Base-by-base conservation (phyloP, 306 rosid species). In the Cotoneaster glaucophyllus region DNA sequence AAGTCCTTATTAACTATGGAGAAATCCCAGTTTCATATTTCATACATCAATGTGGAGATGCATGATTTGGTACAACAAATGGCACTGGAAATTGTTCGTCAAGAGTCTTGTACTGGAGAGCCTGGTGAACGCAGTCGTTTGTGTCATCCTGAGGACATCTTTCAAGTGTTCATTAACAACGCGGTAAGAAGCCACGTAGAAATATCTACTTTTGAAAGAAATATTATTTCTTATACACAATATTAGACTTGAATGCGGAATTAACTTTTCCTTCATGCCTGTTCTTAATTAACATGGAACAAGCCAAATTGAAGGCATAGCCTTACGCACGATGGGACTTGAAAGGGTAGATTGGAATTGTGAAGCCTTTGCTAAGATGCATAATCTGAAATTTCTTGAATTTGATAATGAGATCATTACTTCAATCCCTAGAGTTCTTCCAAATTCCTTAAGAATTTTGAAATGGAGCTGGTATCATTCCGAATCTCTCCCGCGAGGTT, bases 1-100 rank as follows among this genome's bases (percentile, higher is more conserved):
- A 32, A 32, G 37, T 32, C 37, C 34, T 31, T 31, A 31, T 31
- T 31, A 31, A 31, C 34, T 31, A 32, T 32, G 37, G 37, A 32
- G 37, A 32, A 32, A 32, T 32, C 37, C 37, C 37, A 32, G 37
- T 32, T 32, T 32, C 37, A 32, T 32, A 32, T 32, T 32, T 32
- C 37, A 32, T 32, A 32, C 37, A 32, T 32, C 37, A 32, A 32
- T 32, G 37, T 32, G 37, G 37, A 5, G 37, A 5, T 86, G 85
- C 88, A 87, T 75, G 71, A 77, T 82, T 74, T 84, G 77, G 54
- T 87, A 31, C 78, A 81, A 64, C 65, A 76, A 41, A 70, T 83
- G 82, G 85, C 83, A 11, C 28, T 66, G 24, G 12, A 45, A 7
- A 79, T 84, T 77, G 86, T 84, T 77, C 8, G 41, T 15, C 28